Evolutionary conservation across 257 asterid species (phyloP), one percentile per base, ranked within the genome.

Genomic region (Solanum commersonii): DNA sequence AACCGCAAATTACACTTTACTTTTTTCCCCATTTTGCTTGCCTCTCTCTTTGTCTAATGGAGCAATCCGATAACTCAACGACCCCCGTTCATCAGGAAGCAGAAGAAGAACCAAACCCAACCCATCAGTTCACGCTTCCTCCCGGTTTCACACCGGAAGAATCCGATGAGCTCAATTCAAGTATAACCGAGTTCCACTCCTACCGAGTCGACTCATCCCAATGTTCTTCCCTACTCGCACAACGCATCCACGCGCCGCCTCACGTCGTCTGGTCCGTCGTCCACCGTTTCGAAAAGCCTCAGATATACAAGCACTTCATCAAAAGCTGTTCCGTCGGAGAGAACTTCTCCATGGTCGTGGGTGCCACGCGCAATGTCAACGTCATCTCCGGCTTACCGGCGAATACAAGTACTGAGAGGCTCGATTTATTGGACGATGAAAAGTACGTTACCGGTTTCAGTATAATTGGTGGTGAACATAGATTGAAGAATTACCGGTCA

Each of bases 351-450:
- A 81, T 89, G 87, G 67, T 85, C 23, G 93, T 90, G 60, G 98
- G 98, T 2, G 98, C 90, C 89, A 93, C 96, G 5, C 86, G 99
- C 83, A 92, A 95, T 88, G 96, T 95, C 78, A 92, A 44, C 93
- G 95, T 96, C 88, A 93, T 96, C 49, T 96, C 99, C 5, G 99
- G 99, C 0, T 88, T 96, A 83, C 99, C 98, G 87, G 99, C 99
- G 3, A 96, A 95, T 5, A 96, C 98, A 76, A 96, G 98, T 91
- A 92, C 95, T 11, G 99, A 96, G 91, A 84, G 99, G 84, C 94
- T 96, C 33, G 98, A 96, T 44, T n/a, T 94, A 18, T 84, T 96
- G 42, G 98, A 96, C 89, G 98, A 96, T 18, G 93, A 88, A 40
- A 92, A 94, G 56, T 96, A 96, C 89, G 96, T 96, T 73, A 94